Evolutionary conservation across 306 rosid species (phyloP), one percentile per base, ranked within the genome.

Genomic region (Calophaca sinica): DNA sequence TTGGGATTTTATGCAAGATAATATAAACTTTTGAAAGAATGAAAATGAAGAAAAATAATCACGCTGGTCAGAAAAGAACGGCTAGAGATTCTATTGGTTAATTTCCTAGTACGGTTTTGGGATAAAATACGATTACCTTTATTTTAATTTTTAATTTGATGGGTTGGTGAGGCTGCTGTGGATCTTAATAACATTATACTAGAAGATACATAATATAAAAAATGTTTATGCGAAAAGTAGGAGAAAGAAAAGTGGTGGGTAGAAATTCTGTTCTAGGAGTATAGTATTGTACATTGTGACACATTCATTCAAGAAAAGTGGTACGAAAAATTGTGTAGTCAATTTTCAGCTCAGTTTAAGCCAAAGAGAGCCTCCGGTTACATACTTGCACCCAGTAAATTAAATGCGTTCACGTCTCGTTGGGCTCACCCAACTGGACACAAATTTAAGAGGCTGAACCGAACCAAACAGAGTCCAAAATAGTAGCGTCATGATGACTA

Each of bases 391-490:
- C 9, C 53, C 14, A 64, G 41, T 65, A 45, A 58, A 76, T 73
- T 65, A 45, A 58, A 76, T 73, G 79, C 70, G 5, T 9, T 14
- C 62, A 3, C n/a, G 10, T 66, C 15, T 50, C 5, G 8, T 49
- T 57, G 44, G 2, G 45, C 71, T 48, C n/a, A 13, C 31, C 49
- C 9, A 61, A 57, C 12, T 42, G 20, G 31, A 14, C 28, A 10
- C 1, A 39, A 83, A 79, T 73, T 73, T 3, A 75, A 71, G 73
- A 73, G 67, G 62, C 31, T 58, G 7, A 50, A 77, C 77, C 81
- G 76, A 85, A 73, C 79, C 15, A 73, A 73, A 72, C 57, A 70
- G 63, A 7, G 81, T 58, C 67, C 73, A 35, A 62, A 45, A 8
- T 6, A 35, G 59, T 36, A 76, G 49, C 67, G 61, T 79, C 57